Evolutionary conservation across 2,329 filamentous ascomycete species (phyloP), one percentile per base, ranked within the genome.

Genomic region (Coniella lustricola): DNA sequence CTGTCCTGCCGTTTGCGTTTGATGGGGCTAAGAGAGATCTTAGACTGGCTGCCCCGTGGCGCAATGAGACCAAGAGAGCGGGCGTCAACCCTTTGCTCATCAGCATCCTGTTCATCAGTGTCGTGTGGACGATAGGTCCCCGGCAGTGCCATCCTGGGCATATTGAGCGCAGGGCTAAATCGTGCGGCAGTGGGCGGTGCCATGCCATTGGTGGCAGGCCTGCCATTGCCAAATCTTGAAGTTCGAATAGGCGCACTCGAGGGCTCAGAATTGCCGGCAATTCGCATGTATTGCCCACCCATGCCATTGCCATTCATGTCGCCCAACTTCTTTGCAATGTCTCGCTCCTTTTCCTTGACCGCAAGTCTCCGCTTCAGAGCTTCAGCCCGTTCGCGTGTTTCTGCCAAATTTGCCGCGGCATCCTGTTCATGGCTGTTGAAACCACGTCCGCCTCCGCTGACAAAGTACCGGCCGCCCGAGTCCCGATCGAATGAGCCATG

Each of bases 251-350:
- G 37, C 18, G 38, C 33, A 13, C 29, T 37, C 1, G 48, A 46
- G 3, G 45, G 18, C 20, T 39, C 47, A 5, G 46, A 25, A 3
- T 43, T 50, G 3, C 55, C 56, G 4, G 60, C 48, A 17, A 62
- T 64, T 46, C 68, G 73, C 75, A 90, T 82, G 64, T 90, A 90
- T 52, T 88, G 84, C 40, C 73, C 77, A 2, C 85, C 86, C 0
- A 84, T 76, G 5, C 82, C 82, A 17, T 36, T 41, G 42, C 70
- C 75, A 9, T 85, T 85, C 50, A 82, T 69, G 44, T 76, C 69
- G 9, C 79, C 79, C 2, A 93, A 71, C 56, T 79, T 80, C 61
- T 79, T 81, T 55, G 82, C 84, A 42, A 93, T 75, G 20, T 87
- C 82, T 17, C 81, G 73, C 63, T 91, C 87, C 59, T 79, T 84